Evolutionary conservation across 2,329 filamentous ascomycete species (phyloP).

Genomic region (Alternaria angustiovoidea): DNA sequence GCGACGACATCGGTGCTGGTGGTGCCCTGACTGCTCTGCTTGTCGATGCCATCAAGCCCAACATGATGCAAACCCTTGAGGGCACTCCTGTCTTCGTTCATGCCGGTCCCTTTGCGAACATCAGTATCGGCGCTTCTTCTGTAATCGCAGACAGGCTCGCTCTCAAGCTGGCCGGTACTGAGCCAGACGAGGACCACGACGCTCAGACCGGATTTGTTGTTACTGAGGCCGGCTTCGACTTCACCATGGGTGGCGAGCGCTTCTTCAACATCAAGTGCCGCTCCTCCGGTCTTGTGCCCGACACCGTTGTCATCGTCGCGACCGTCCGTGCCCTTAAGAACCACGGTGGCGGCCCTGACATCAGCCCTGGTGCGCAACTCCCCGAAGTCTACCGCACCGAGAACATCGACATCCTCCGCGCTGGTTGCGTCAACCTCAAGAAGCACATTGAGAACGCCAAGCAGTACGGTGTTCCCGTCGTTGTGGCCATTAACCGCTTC

Average conservation of each 20-base stretch:
- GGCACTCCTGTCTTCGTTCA: conserved; percentile 98
- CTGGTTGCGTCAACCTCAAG: conserved; percentile 90
- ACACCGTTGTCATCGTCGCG: conserved; percentile 93
- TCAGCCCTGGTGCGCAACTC: conserved; percentile 85
- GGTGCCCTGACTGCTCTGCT: conserved; percentile 93
- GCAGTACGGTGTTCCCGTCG: conserved; percentile 88
- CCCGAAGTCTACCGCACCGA: conserved; percentile 89
- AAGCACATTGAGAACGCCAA: conserved; percentile 95
- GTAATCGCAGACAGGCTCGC: conserved; percentile 95
- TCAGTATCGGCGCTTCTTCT: conserved; percentile 95
- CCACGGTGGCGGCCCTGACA: conserved; percentile 94
- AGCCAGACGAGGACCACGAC: conserved; percentile 84
- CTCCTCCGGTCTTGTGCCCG: conserved; percentile 88
- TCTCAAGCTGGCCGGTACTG: conserved; percentile 93
- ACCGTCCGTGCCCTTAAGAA: conserved; percentile 97
- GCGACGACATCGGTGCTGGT: conserved; percentile 91
- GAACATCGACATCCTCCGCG: conserved; percentile 88
- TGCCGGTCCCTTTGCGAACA: conserved; percentile 97
- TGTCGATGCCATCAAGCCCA: conserved; percentile 98
- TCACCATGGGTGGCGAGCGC: conserved; percentile 98
- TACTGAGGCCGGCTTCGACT: conserved; percentile 97
- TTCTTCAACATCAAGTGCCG: conserved; percentile 99
- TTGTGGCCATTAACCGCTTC: conserved; percentile 98
- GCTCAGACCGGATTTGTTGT: conserved; percentile 91
- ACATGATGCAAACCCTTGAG: conserved; percentile 97